Base-by-base conservation (phyloP, 2,329 filamentous ascomycete genomes). In the Cytospora leucostoma region DNA sequence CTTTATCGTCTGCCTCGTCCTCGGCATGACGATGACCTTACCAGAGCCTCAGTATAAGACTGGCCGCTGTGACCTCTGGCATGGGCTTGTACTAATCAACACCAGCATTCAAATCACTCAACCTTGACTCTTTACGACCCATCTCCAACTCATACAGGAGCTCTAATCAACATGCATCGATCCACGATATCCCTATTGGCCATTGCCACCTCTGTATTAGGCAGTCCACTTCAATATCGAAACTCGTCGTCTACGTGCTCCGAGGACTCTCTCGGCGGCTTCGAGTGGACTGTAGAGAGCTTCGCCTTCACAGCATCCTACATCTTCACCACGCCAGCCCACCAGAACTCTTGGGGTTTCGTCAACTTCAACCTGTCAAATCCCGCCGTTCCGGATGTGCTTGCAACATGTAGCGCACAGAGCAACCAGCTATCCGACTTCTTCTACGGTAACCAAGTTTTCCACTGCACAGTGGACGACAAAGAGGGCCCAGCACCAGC, bases 331-430 rank as follows among this genome's bases (percentile, higher is more conserved):
- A 84, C 80, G 2, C 82, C 82, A 0, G 74, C 82, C 4, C 82
- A 84, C 73, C 80, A 83, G 66, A 80, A 78, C 70, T 77, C 77
- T 2, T 76, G 72, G 71, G 82, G 81, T 56, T 75, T 76, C 64
- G 77, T 80, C 65, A 75, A 74, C 70, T 84, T 84, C 74, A 80
- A 78, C 65, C 73, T 84, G n/a, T 69, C 71, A 60, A 84, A 83
- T 76, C 74, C 77, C 15, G 79, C 75, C 37, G 68, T 82, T 44
- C 67, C 72, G 47, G 63, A 59, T 19, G 75, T 76, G 65, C 68
- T 66, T 27, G 71, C 74, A 52, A 57, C 59, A 38, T 84, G 82
- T 77, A 67, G 65, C 34, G 79, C 73, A 52, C 15, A 67, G 21
- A 83, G 79, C 71, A 72, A 67, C 66, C 75, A 77, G 71, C 75